Percentiles rank a stretch among this genome's conserved stretches.
These are phyloP conservation scores for Cystobasidium onofrii DNA, from an alignment of 768 basidiomycete species.

Conservation along the genomic window DNA sequence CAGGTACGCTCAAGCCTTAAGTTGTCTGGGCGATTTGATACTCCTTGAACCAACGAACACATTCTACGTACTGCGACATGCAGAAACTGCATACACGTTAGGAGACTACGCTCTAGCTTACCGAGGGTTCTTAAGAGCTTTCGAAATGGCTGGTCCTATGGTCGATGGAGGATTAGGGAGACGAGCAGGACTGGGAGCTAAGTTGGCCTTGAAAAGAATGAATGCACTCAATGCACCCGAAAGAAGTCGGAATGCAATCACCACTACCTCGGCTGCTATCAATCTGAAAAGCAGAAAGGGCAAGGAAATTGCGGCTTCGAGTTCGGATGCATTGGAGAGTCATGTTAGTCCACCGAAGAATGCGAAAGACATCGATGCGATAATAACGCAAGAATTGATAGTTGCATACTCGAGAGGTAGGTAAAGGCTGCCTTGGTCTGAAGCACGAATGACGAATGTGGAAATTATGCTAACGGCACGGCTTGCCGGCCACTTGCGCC, in stretches of 20 bases:
- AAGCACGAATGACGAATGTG: neutral
- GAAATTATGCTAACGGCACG: neutral
- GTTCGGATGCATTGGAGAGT: neutral
- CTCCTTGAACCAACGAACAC: slow-evolving; percentile 78
- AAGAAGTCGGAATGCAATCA: neutral
- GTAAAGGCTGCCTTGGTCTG: neutral
- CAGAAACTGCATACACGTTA: slow-evolving; percentile 76
- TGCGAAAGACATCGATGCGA: slow-evolving; percentile 24
- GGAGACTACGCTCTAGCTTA: slow-evolving; percentile 66
- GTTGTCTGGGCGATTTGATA: slow-evolving; percentile 70
- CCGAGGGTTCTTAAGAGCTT: slow-evolving; percentile 66
- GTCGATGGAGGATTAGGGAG: slow-evolving; percentile 30
- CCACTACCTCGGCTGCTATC: neutral
- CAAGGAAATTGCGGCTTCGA: neutral
- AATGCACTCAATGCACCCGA: neutral
- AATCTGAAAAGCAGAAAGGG: neutral
- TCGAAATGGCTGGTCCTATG: slow-evolving; percentile 58
- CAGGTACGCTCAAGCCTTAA: slow-evolving; percentile 65
- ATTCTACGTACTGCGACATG: slow-evolving; percentile 70
- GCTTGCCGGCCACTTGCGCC: neutral
- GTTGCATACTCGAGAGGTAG: slow-evolving; percentile 11
- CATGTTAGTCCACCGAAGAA: slow-evolving; percentile 19
- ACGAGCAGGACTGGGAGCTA: slow-evolving; percentile 38
- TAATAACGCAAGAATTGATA: slow-evolving; percentile 24
- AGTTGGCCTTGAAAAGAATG: slow-evolving; percentile 6